Conservation (phyloP, 129 eudicot genomes). For the Deinandra increscens region DNA sequence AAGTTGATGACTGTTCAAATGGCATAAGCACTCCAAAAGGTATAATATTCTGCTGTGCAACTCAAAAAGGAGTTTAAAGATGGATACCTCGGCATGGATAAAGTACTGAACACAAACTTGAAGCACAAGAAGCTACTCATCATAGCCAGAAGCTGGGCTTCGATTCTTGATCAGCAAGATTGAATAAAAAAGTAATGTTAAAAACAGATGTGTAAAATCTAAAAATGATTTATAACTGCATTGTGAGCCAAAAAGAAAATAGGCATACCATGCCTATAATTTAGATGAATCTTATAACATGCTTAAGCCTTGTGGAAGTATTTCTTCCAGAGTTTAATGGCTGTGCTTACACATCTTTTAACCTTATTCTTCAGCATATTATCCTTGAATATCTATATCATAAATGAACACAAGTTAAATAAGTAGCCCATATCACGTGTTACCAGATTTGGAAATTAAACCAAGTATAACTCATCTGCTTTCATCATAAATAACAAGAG, state of each 20-base stretch:
- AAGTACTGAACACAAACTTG: conserved; percentile 12
- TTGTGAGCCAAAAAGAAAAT: conserved; percentile 9
- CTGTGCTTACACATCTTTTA: conserved; percentile 76
- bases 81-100: conserved; percentile 18
- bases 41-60: too few species aligned
- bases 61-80: not conserved
- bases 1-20: conserved; percentile 30
- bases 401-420: conserved; percentile 5
- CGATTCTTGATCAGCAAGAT: conserved; percentile 55
- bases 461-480: conserved; percentile 29
- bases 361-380: conserved; percentile 84
- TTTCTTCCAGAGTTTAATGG: conserved; percentile 91
- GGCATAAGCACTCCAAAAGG: conserved; percentile 27
- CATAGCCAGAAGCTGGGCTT: conserved; percentile 46
- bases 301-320: conserved; percentile 74
- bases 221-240: conserved; percentile 16
- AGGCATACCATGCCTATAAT: not conserved
- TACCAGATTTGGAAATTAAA: conserved; percentile 16
- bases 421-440: conserved; percentile 8
- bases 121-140: conserved; percentile 24
- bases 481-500: conserved; percentile 40
- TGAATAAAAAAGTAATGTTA: conserved; percentile 6
- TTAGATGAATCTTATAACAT: too few species aligned
- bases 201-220: not conserved
- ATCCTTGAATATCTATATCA: conserved; percentile 85